A percentile compares a stretch with the other conserved stretches of the same genome.
These are phyloP conservation scores for Pichia thaimueangensis DNA, from an alignment of 805 yeast species.

Conservation along the genomic window DNA sequence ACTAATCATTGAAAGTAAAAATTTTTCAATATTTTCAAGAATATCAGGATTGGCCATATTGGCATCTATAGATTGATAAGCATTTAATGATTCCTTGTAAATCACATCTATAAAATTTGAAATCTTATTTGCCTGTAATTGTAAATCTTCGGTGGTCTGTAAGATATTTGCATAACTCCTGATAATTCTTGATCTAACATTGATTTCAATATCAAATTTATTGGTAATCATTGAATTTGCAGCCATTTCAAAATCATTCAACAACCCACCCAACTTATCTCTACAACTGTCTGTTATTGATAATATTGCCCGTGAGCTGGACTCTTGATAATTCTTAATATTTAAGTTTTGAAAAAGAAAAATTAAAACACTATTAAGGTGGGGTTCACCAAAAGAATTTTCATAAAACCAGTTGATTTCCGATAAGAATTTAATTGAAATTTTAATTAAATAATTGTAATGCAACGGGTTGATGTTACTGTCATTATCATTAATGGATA, in stretches of 20 bases:
- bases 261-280: conserved; percentile 31
- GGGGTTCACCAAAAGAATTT: conserved; percentile 35
- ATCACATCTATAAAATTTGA: conserved; percentile 20
- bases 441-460: conserved; percentile 32
- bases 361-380: conserved; percentile 46
- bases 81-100: conserved; percentile 17
- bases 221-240: conserved; percentile 42
- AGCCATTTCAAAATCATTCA: conserved; percentile 44
- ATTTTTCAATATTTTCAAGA: conserved; percentile 33
- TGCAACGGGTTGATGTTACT: background rate
- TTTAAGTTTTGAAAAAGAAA: conserved; percentile 32
- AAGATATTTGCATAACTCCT: conserved; percentile 59
- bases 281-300: conserved; percentile 53
- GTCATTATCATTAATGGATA: background rate
- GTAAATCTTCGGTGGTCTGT: conserved; percentile 46
- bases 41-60: background rate
- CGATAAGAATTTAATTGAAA: conserved; percentile 53
- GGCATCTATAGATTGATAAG: conserved; percentile 9
- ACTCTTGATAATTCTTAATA: conserved; percentile 12
- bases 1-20: conserved; percentile 48
- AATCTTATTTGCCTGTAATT: conserved; percentile 32
- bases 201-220: conserved; percentile 24
- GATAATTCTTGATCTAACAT: conserved; percentile 52
- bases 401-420: conserved; percentile 56
- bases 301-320: conserved; percentile 51